A percentile compares a stretch with the other conserved stretches of the same genome.
Evolutionary conservation across 768 basidiomycete genomes (phyloP).

Genomic region (Chalciporus chontae): DNA sequence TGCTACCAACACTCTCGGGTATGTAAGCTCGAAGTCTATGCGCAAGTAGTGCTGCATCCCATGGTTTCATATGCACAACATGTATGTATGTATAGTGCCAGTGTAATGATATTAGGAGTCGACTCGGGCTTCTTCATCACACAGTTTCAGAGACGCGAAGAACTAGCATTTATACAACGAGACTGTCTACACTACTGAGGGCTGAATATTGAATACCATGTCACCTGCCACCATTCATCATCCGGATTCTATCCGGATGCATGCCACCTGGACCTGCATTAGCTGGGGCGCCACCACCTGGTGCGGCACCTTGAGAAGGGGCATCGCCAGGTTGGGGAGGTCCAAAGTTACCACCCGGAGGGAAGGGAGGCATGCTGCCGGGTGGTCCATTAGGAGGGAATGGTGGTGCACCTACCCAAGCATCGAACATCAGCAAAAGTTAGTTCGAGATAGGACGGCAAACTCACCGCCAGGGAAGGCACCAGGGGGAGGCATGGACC

Average conservation of each 20-base stretch:
- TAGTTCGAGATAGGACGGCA: not conserved
- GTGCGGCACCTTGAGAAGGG: constrained; percentile 43
- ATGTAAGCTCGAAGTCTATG: constrained; percentile 4
- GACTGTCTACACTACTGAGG: not conserved
- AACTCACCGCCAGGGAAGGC: constrained; percentile 48
- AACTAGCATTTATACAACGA: not conserved
- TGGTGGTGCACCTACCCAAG: constrained; percentile 40
- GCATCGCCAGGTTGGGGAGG: constrained; percentile 38
- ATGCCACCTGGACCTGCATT: constrained; percentile 60
- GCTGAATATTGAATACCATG: not conserved
- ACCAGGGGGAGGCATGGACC: constrained; percentile 44
- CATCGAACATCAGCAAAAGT: constrained; percentile 1
- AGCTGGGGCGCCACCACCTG: constrained; percentile 26
- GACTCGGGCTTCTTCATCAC: not conserved
- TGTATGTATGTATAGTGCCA: not conserved
- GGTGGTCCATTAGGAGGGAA: constrained; percentile 45
- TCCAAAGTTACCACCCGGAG: constrained; percentile 31
- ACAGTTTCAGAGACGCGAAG: not conserved
- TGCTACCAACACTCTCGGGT: constrained; percentile 18
- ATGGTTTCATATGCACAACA: not conserved
- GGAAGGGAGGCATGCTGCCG: constrained; percentile 31
- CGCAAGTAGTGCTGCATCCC: not conserved
- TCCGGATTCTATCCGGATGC: constrained; percentile 79
- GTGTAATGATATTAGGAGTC: not conserved
- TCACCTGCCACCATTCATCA: constrained; percentile 52